Conservation (phyloP, 345 rosid genomes). For the Clausena lansium region DNA sequence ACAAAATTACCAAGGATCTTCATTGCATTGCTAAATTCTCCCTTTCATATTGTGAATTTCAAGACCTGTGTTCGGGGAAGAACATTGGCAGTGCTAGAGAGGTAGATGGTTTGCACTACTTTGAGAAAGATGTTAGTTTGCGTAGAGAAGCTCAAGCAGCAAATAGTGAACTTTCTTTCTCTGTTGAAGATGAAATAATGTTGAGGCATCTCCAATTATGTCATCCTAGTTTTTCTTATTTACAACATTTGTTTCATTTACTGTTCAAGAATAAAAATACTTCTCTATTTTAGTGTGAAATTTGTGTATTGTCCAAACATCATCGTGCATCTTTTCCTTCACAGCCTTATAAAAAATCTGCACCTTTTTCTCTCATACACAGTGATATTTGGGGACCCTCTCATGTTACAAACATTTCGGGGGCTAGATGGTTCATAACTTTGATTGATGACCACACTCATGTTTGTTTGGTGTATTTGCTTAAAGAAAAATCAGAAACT, state of each 20-base stretch:
- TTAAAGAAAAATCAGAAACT: neutral
- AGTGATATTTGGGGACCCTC: conserved; percentile 2
- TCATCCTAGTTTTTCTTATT: neutral
- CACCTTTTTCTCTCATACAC: neutral
- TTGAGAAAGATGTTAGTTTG: too few relatives aligned
- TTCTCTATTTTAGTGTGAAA: neutral
- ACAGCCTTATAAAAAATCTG: neutral
- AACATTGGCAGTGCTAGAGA: neutral
- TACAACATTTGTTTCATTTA: neutral
- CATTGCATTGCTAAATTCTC: neutral
- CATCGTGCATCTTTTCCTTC: neutral
- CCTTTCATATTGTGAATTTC: neutral
- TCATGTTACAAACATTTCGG: neutral
- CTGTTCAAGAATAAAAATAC: neutral
- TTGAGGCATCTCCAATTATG: too few relatives aligned
- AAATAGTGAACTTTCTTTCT: neutral
- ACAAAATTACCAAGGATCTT: too few relatives aligned
- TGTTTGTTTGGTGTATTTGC: neutral
- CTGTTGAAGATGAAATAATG: neutral
- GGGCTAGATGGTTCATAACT: neutral
- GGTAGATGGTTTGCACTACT: neutral
- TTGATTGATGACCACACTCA: conserved; percentile 9
- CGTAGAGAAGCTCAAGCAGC: neutral
- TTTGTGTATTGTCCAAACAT: neutral
- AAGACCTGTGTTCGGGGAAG: neutral